phyloP scores from a whole-genome alignment of 495 filamentous ascomycete genomes.

The Achaetomiella virescens region DNA sequence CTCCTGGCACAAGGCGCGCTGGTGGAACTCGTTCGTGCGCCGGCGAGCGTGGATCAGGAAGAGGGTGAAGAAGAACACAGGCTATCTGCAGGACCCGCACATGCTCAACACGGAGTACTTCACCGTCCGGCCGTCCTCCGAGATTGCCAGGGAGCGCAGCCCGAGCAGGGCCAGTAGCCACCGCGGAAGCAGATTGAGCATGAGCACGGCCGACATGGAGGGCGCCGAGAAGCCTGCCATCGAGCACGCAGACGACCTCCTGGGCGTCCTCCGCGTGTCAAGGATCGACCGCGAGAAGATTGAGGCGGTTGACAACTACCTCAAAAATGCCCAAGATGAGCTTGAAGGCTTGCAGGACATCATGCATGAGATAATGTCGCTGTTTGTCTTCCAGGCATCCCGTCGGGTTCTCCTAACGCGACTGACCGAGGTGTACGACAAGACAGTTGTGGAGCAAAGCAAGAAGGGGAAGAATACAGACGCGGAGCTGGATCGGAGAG shows the following conservation, averaged over 20 bases:
- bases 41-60: slow-evolving; percentile 83
- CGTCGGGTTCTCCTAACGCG: slow-evolving; percentile 65
- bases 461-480: slow-evolving; percentile 14
- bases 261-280: slow-evolving; percentile 55
- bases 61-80: slow-evolving; percentile 57
- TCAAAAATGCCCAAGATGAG: slow-evolving; percentile 74
- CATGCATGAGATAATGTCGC: slow-evolving; percentile 78
- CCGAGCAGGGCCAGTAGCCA: slow-evolving; percentile 18
- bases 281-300: slow-evolving; percentile 88
- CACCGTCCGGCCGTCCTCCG: slow-evolving; percentile 55
- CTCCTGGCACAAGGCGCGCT: slow-evolving; percentile 86
- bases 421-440: slow-evolving; percentile 58
- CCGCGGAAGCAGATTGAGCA: slow-evolving; percentile 22
- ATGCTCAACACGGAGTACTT: slow-evolving; percentile 82
- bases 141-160: slow-evolving; percentile 33
- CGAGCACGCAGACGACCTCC: slow-evolving; percentile 56
- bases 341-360: slow-evolving; percentile 66
- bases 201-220: slow-evolving; percentile 14
- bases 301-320: slow-evolving; percentile 69
- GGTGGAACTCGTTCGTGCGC: slow-evolving; percentile 89
- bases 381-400: slow-evolving; percentile 85
- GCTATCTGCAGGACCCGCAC: slow-evolving; percentile 45
- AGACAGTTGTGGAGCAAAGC: slow-evolving; percentile 26
- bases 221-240: slow-evolving; percentile 42
- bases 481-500: slow-evolving; percentile 25